Evolutionary conservation across 176 grass and related monocot genomes (phyloP).

Genomic region (Melocanna baccifera): DNA sequence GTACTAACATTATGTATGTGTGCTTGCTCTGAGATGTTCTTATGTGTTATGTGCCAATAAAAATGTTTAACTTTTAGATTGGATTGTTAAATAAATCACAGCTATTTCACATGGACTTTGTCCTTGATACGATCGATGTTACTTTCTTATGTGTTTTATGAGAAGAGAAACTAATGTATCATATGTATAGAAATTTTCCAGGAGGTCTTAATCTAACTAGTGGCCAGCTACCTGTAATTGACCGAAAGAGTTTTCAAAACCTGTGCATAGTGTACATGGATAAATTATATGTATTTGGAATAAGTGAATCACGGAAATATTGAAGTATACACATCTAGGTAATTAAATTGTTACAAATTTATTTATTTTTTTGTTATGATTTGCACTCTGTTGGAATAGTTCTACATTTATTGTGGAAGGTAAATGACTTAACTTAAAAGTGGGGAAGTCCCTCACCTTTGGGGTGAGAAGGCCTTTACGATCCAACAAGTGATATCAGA

Average conservation of each 20-base stretch:
- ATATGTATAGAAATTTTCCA: neutral
- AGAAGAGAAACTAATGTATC: conserved; percentile 2
- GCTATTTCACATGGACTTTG: neutral
- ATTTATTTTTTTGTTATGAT: neutral
- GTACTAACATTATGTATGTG: neutral
- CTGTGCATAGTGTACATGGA: neutral
- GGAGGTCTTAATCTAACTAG: neutral
- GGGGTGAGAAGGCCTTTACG: no score
- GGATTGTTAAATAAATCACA: neutral
- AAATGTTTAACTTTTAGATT: neutral
- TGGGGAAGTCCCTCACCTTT: no score
- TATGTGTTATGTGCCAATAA: neutral
- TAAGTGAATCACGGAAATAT: neutral
- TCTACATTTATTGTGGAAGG: no score
- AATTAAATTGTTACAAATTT: neutral
- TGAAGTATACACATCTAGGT: neutral
- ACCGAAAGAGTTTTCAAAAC: neutral
- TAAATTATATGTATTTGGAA: neutral
- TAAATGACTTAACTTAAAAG: no score
- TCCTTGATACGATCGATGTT: neutral
- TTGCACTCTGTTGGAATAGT: no score
- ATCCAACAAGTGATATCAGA: no score
- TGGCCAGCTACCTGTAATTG: neutral
- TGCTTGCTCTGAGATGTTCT: neutral
- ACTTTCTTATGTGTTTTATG: neutral